A percentile compares a stretch with the other conserved stretches of the same genome.
These are phyloP conservation scores for Fusarium paranaense DNA, from an alignment of 2,329 filamentous ascomycete species.

Conservation along the genomic window DNA sequence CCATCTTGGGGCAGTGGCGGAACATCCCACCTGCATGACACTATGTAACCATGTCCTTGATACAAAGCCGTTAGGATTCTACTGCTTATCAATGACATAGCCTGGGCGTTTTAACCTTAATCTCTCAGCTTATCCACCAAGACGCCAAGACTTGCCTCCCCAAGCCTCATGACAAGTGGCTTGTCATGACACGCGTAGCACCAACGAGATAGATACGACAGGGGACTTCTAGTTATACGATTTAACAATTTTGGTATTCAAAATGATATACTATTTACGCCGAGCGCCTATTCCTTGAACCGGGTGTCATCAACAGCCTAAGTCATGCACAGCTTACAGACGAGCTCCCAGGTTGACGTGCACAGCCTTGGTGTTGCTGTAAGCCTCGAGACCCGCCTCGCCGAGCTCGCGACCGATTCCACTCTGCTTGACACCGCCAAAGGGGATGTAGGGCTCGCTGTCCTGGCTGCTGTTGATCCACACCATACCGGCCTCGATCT, in stretches of 20 bases:
- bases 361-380: constrained; percentile 42
- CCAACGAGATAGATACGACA: neutral
- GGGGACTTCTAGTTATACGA: neutral
- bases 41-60: neutral
- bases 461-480: constrained; percentile 58
- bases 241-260: constrained; percentile 18
- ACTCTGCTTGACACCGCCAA: constrained; percentile 45
- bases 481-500: constrained; percentile 75
- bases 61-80: neutral
- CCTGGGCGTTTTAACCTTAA: neutral
- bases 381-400: constrained; percentile 43
- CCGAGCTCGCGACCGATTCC: constrained; percentile 44
- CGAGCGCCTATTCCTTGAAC: constrained; percentile 23
- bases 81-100: neutral
- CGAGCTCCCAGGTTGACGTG: constrained; percentile 44
- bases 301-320: neutral
- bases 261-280: constrained; percentile 19
- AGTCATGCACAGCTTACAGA: constrained; percentile 25
- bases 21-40: neutral
- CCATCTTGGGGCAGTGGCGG: neutral
- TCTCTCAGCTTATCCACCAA: neutral
- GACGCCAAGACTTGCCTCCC: neutral
- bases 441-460: constrained; percentile 42
- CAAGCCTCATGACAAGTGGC: neutral
- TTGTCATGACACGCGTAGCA: neutral